Percentiles rank a stretch among this genome's conserved stretches.
These are phyloP conservation scores for Sambucus nigra DNA, from an alignment of 129 eudicot genomes.

Conservation along the genomic window DNA sequence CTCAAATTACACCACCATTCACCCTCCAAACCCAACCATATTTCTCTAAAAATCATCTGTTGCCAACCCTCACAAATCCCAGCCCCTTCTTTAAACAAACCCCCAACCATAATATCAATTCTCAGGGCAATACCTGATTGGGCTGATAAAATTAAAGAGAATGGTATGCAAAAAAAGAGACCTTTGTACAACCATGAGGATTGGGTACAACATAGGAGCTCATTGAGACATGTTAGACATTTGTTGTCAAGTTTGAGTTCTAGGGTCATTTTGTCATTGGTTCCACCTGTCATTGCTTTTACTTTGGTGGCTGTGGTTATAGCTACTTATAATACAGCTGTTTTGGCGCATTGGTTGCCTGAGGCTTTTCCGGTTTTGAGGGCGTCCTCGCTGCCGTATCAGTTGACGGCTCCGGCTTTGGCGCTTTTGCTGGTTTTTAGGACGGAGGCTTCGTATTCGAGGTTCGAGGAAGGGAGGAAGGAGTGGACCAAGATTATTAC, in stretches of 20 bases:
- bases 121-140: constrained; percentile 63
- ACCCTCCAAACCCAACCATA: constrained; percentile 35
- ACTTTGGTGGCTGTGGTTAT: constrained; percentile 64
- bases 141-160: constrained; percentile 70
- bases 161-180: constrained; percentile 52
- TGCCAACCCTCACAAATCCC: constrained; percentile 33
- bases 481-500: constrained; percentile 84
- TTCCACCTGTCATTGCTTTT: constrained; percentile 82
- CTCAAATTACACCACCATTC: constrained; percentile 22
- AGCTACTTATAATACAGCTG: constrained; percentile 78
- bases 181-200: constrained; percentile 50
- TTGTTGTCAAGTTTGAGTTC: constrained; percentile 56
- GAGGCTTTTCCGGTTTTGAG: constrained; percentile 70
- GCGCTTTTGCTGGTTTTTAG: constrained; percentile 92
- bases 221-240: constrained; percentile 74
- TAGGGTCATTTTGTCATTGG: constrained; percentile 70
- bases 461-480: constrained; percentile 89
- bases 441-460: constrained; percentile 96
- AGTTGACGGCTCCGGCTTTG: constrained; percentile 91
- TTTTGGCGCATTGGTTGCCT: constrained; percentile 60
- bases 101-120: constrained; percentile 34
- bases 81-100: constrained; percentile 21
- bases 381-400: constrained; percentile 92
- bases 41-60: constrained; percentile 28
- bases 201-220: constrained; percentile 90